Evolutionary conservation across 768 basidiomycete species (phyloP), one percentile per base, ranked within the genome.

Genomic region (Russula ochroleuca): DNA sequence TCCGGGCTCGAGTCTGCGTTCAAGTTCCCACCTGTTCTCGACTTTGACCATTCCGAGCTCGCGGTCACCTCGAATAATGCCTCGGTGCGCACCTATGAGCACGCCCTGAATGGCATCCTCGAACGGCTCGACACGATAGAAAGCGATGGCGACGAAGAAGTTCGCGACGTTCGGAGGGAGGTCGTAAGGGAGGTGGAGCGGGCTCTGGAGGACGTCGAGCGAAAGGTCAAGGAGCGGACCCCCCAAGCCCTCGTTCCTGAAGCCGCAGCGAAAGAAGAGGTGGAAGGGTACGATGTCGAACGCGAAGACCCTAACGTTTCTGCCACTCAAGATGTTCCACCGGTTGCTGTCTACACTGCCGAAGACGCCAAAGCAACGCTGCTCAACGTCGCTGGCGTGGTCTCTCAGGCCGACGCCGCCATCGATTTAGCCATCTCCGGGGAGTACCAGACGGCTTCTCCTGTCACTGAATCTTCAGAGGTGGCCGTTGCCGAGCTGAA

Each of bases 101-200:
- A 90, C 66, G 75, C 78, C 48, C 78, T 91, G 48, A 81, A 81
- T 59, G 83, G 83, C 41, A 73, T 92, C 10, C 77, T 92, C 35
- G 78, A 81, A 53, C 78, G 79, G 63, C 81, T 92, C 17, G 90
- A 92, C 65, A 82, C 80, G 0, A 80, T 92, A 25, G 83, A 88
- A 68, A 87, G 85, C 67, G 80, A 78, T 65, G 88, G 88, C 0
- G 78, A 83, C 56, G 73, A 73, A 65, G 74, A 72, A 1, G 80
- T 92, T 9, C 74, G 89, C 56, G 74, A 76, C 33, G 73, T 70
- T 65, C 74, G 90, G 56, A 78, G 84, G 67, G 73, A 73, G 3
- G 75, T 87, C 1, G 88, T 87, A 47, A 76, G 77, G 67, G 71
- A 70, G 50, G 82, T 92, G 13, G 90, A 90, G 75, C 67, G 69